phyloP scores from a whole-genome alignment of 805 yeast genomes.

The Zygosaccharomyces bisporus region DNA sequence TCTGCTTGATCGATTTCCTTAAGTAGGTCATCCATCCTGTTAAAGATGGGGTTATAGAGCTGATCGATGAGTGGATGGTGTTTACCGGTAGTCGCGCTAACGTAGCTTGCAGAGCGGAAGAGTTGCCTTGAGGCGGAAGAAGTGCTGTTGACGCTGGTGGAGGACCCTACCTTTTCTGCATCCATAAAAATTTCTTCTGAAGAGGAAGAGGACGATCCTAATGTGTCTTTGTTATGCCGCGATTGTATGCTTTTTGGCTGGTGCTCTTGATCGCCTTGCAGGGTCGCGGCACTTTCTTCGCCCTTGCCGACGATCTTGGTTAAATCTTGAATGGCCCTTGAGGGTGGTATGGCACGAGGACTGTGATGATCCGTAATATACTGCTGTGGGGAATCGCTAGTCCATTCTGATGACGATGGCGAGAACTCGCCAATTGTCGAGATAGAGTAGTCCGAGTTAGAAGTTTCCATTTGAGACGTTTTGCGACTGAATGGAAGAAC shows the following conservation, averaged over 20 bases:
- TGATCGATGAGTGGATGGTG: constrained; percentile 48
- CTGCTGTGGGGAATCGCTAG: constrained; percentile 39
- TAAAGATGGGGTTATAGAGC: constrained; percentile 56
- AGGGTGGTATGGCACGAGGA: constrained; percentile 37
- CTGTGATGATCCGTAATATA: constrained; percentile 18
- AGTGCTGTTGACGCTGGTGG: constrained; percentile 30
- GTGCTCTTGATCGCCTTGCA: background rate
- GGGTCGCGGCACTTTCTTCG: constrained; percentile 3
- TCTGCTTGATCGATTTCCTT: constrained; percentile 25
- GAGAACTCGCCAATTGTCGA: constrained; percentile 46
- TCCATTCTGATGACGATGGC: constrained; percentile 44
- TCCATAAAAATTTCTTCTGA: constrained; percentile 31
- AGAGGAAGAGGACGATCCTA: constrained; percentile 15
- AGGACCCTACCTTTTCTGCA: constrained; percentile 24
- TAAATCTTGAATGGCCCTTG: constrained; percentile 41
- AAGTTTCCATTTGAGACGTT: constrained; percentile 28
- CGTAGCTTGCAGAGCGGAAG: constrained; percentile 6
- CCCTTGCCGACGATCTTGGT: constrained; percentile 34
- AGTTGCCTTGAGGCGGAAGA: constrained; percentile 17
- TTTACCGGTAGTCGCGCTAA: constrained; percentile 8
- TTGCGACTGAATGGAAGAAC: constrained; percentile 26
- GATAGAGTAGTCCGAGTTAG: constrained; percentile 36
- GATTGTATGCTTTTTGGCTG: background rate
- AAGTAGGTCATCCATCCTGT: constrained; percentile 41
- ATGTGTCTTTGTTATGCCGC: constrained; percentile 9